Evolutionary conservation across 1,139 yeast species (phyloP).

Genomic region (Taphrina populina): DNA sequence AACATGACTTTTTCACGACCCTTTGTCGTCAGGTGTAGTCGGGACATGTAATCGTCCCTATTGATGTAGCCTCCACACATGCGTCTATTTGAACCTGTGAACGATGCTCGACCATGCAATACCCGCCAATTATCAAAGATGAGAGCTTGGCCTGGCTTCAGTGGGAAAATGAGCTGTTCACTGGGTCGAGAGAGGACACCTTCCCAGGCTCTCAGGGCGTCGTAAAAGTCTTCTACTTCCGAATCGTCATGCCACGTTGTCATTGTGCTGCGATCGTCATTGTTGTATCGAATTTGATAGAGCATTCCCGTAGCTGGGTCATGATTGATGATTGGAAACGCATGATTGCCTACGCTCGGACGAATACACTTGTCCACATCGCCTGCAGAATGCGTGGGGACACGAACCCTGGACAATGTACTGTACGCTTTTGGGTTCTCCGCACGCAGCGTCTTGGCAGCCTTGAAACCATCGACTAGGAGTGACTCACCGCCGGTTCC

Average conservation of each 20-base stretch:
- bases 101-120: conserved; percentile 68
- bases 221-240: conserved; percentile 56
- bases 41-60: conserved; percentile 66
- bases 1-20: conserved; percentile 42
- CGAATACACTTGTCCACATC: conserved; percentile 67
- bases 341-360: conserved; percentile 55
- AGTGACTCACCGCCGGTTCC: conserved; percentile 76
- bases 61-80: conserved; percentile 76
- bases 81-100: conserved; percentile 63
- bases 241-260: conserved; percentile 56
- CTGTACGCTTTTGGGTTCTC: conserved; percentile 58
- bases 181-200: conserved; percentile 54
- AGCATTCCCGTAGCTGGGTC: conserved; percentile 54
- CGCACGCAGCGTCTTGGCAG: conserved; percentile 55
- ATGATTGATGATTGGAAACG: conserved; percentile 59
- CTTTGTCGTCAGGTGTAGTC: conserved; percentile 56
- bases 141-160: conserved; percentile 62
- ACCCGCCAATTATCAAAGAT: conserved; percentile 78
- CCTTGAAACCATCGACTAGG: conserved; percentile 66
- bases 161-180: conserved; percentile 58
- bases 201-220: conserved; percentile 62
- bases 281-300: conserved; percentile 72
- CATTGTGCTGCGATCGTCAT: conserved; percentile 69
- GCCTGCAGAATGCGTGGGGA: conserved; percentile 79
- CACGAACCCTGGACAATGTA: conserved; percentile 53